phyloP scores from a whole-genome alignment of 2,329 filamentous ascomycete species.

The Cladosporium velox region DNA sequence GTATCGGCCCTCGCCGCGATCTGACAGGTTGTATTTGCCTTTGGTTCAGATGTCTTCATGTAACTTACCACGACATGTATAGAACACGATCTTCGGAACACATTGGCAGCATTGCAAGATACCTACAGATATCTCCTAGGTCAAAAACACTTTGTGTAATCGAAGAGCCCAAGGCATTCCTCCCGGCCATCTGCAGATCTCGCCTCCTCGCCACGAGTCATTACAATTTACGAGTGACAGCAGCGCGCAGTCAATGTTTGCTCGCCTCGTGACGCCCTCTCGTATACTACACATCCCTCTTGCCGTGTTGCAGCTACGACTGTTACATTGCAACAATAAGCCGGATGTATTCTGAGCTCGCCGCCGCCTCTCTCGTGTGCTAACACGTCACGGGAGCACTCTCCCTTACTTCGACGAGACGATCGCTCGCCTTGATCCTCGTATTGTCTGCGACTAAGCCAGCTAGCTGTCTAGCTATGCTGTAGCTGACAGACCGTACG shows the following conservation, averaged over 20 bases:
- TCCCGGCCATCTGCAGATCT: not conserved
- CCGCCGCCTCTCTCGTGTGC: not conserved
- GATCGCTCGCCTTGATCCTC: not conserved
- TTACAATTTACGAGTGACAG: not conserved
- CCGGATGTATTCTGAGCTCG: not conserved
- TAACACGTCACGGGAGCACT: not conserved
- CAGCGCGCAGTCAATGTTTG: not conserved
- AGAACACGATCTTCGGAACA: not conserved
- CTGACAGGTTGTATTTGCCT: not conserved
- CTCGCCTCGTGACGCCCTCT: conserved; percentile 2
- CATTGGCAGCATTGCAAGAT: not conserved
- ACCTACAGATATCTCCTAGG: not conserved
- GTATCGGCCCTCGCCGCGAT: not conserved
- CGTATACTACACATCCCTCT: not conserved
- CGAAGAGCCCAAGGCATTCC: not conserved
- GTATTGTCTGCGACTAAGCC: not conserved
- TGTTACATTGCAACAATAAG: not conserved
- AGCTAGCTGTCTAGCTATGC: not conserved
- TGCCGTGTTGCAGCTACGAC: conserved; percentile 1
- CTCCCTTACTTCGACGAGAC: not conserved
- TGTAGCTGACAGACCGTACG: not conserved
- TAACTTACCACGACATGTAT: not conserved
- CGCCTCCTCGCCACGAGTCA: not conserved
- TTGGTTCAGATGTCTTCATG: not conserved
- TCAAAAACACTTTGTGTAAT: not conserved